phyloP scores from a whole-genome alignment of 1,139 yeast species.

The Diutina mesorugosa region DNA sequence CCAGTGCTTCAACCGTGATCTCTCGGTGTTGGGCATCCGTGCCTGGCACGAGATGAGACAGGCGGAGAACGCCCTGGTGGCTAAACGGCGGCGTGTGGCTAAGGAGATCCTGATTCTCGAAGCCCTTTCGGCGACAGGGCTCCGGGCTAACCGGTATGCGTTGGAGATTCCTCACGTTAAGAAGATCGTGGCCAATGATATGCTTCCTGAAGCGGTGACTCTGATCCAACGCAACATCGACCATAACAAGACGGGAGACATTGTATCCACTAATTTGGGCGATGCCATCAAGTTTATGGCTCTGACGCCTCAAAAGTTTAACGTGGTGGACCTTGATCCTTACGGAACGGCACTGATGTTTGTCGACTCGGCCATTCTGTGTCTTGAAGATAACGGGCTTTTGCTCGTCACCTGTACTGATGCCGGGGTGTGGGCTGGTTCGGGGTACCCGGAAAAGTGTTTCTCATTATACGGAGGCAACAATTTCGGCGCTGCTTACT shows the following conservation, averaged over 20 bases:
- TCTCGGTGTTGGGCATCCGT: conserved; percentile 71
- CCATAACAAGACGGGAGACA: conserved; percentile 41
- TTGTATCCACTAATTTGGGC: conserved; percentile 58
- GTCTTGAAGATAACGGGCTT: conserved; percentile 71
- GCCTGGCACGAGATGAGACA: conserved; percentile 41
- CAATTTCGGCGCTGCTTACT: conserved; percentile 59
- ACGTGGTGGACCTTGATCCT: conserved; percentile 89
- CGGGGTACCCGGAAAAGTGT: conserved; percentile 93
- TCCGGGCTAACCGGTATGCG: conserved; percentile 86
- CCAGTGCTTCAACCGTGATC: conserved; percentile 90
- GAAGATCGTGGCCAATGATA: conserved; percentile 76
- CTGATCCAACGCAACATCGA: conserved; percentile 62
- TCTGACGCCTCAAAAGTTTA: conserved; percentile 37
- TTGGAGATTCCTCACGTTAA: conserved; percentile 72
- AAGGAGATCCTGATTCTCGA: conserved; percentile 51
- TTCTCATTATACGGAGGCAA: conserved; percentile 80
- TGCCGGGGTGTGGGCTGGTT: conserved; percentile 89
- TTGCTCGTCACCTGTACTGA: conserved; percentile 91
- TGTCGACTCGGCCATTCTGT: conserved; percentile 78
- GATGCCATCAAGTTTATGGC: conserved; percentile 86
- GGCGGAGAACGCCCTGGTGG: background rate
- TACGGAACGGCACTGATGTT: conserved; percentile 97
- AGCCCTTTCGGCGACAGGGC: conserved; percentile 90
- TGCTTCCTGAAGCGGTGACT: conserved; percentile 76
- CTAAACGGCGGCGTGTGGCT: background rate